Conservation (phyloP, 179 eudicot genomes). For the Silene noctiflora region DNA sequence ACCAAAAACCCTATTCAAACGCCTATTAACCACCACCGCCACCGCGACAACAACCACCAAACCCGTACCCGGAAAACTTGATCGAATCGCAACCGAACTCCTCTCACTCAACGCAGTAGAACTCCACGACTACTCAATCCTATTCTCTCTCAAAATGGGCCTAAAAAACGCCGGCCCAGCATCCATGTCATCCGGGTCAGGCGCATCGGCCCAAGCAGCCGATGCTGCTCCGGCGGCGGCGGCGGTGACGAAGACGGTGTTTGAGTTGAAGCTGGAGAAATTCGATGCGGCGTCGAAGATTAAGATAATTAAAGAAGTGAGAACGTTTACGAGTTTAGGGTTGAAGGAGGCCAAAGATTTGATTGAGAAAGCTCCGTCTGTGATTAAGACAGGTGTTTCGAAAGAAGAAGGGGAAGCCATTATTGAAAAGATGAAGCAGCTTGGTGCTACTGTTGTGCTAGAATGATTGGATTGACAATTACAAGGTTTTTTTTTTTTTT, state of each 20-base stretch:
- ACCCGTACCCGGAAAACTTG: slow-evolving; percentile 52
- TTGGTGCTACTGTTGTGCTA: slow-evolving; percentile 84
- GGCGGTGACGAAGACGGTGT: slow-evolving; percentile 68
- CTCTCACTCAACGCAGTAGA: slow-evolving; percentile 65
- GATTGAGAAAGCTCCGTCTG: slow-evolving; percentile 75
- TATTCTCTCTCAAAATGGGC: slow-evolving; percentile 57
- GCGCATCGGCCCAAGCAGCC: neutral
- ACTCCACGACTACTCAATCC: slow-evolving; percentile 56
- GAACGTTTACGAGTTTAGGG: slow-evolving; percentile 72
- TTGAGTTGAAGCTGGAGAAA: slow-evolving; percentile 80
- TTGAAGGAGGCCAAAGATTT: slow-evolving; percentile 86
- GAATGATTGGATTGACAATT: slow-evolving; percentile 41
- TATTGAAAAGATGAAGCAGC: slow-evolving; percentile 59
- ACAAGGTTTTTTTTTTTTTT: neutral
- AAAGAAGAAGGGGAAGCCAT: slow-evolving; percentile 74
- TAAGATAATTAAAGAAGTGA: slow-evolving; percentile 79
- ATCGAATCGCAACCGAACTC: slow-evolving; percentile 67
- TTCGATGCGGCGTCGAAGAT: slow-evolving; percentile 75
- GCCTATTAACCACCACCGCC: slow-evolving; percentile 12
- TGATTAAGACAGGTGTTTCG: slow-evolving; percentile 67
- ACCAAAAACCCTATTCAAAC: slow-evolving; percentile 17
- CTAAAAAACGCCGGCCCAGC: slow-evolving; percentile 48
- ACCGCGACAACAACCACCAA: slow-evolving; percentile 19
- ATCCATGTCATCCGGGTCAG: slow-evolving; percentile 43
- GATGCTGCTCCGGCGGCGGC: slow-evolving; percentile 27